Evolutionary conservation across 768 basidiomycete genomes (phyloP).

Genomic region (Sarcodon aspratus): DNA sequence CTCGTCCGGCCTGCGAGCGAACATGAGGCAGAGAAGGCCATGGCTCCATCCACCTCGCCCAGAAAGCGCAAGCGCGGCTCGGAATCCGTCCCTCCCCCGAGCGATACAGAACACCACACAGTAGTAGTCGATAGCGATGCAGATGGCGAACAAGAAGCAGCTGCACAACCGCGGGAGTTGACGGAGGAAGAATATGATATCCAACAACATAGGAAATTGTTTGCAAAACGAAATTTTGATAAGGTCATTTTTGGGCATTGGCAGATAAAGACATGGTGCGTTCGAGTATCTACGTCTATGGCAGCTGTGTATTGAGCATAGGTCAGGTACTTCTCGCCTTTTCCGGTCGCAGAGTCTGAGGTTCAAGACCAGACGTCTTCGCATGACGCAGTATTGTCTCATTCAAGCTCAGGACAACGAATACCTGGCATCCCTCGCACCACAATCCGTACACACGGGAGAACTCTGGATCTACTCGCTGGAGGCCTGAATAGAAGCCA

Average conservation of each 20-base stretch:
- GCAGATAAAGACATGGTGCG: conserved; percentile 84
- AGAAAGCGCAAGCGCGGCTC: conserved; percentile 9
- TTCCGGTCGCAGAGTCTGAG: conserved; percentile 67
- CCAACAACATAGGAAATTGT: conserved; percentile 54
- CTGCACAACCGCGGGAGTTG: conserved; percentile 19
- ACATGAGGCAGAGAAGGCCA: conserved; percentile 12
- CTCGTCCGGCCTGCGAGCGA: conserved; percentile 22
- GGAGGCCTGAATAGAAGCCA: conserved; percentile 45
- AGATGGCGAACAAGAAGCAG: conserved; percentile 4
- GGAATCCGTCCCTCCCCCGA: background rate
- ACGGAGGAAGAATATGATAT: conserved; percentile 65
- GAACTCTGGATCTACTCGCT: conserved; percentile 63
- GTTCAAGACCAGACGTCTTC: conserved; percentile 31
- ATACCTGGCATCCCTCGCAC: conserved; percentile 40
- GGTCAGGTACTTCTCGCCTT: conserved; percentile 87
- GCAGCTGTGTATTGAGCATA: background rate
- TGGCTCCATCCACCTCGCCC: conserved; percentile 2
- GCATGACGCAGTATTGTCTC: conserved; percentile 5
- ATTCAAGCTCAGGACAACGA: conserved; percentile 6
- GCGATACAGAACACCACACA: background rate
- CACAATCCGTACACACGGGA: conserved; percentile 49
- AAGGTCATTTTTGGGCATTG: conserved; percentile 77
- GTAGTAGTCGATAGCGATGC: conserved; percentile 1
- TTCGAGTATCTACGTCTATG: conserved; percentile 5
- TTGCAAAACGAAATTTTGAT: conserved; percentile 74